These are phyloP conservation scores for Clonostachys chloroleuca DNA, from an alignment of 2,329 filamentous ascomycete species.

Conservation along the genomic window DNA sequence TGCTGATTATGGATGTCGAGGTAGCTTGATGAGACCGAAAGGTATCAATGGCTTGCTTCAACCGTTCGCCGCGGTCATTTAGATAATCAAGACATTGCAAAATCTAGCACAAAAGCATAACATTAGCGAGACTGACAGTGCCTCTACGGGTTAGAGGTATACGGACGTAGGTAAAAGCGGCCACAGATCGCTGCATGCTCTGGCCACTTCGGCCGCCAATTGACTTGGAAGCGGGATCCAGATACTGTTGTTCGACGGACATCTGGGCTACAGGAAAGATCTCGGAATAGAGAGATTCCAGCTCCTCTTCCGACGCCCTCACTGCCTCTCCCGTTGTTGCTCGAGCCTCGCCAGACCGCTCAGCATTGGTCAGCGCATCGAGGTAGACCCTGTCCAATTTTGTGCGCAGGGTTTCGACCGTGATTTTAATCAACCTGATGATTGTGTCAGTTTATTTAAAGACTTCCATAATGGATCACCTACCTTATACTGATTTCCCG, in stretches of 20 bases:
- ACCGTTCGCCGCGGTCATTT: conserved; percentile 35
- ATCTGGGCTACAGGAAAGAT: conserved; percentile 67
- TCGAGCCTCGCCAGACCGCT: conserved; percentile 15
- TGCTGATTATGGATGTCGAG: conserved; percentile 28
- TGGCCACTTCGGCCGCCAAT: conserved; percentile 36
- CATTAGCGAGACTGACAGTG: neutral
- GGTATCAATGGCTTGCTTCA: conserved; percentile 34
- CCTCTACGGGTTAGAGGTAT: no score
- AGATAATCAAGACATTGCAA: conserved; percentile 44
- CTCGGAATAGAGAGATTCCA: conserved; percentile 66
- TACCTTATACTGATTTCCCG: conserved; percentile 54
- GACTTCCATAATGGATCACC: conserved; percentile 1
- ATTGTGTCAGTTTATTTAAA: neutral
- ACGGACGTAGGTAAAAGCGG: conserved; percentile 47
- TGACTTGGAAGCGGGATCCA: conserved; percentile 52
- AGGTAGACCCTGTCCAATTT: conserved; percentile 52
- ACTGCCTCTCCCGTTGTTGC: conserved; percentile 32
- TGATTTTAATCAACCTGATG: conserved; percentile 49
- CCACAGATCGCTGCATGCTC: conserved; percentile 35
- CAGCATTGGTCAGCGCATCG: conserved; percentile 29
- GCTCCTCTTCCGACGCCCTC: conserved; percentile 53
- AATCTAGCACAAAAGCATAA: conserved; percentile 1
- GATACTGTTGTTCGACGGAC: conserved; percentile 63
- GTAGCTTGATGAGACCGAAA: conserved; percentile 40
- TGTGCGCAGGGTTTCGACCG: conserved; percentile 49